A percentile compares a stretch with the other conserved stretches of the same genome.
Evolutionary conservation across 1,284 basidiomycete species (phyloP).

Genomic region (Apiotrichum siamense): DNA sequence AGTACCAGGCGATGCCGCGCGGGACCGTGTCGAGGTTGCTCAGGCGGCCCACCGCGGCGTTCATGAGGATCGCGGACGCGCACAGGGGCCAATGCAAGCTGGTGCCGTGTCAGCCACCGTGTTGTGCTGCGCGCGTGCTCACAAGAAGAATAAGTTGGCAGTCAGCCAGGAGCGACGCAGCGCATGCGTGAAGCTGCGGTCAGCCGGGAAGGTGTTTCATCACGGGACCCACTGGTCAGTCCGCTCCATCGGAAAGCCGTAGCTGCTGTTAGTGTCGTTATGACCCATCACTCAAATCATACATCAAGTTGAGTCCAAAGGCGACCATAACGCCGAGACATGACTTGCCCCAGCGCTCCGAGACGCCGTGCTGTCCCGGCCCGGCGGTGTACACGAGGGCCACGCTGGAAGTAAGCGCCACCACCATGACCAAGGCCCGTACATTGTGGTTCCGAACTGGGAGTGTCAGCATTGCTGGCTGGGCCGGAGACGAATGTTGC

Average conservation of each 20-base stretch:
- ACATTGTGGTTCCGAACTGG: not conserved
- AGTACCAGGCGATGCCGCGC: slow-evolving; percentile 26
- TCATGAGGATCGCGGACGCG: not conserved
- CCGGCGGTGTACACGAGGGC: not conserved
- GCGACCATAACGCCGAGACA: not conserved
- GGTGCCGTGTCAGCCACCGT: not conserved
- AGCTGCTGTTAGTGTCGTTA: not conserved
- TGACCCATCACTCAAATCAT: not conserved
- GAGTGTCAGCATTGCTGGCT: not conserved
- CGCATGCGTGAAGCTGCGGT: not conserved
- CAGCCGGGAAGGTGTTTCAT: no score
- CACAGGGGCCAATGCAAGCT: not conserved
- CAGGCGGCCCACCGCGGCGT: not conserved
- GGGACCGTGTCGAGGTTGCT: not conserved
- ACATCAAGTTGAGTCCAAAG: not conserved
- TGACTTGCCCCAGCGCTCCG: not conserved
- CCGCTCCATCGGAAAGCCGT: not conserved
- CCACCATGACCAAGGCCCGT: no score
- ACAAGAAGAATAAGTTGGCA: not conserved
- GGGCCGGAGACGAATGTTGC: not conserved
- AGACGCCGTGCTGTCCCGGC: not conserved
- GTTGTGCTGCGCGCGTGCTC: no score
- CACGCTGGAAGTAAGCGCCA: no score
- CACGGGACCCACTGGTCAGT: no score
- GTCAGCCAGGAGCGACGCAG: not conserved